Base-by-base conservation (phyloP, 139 green algal species). In the Volvox reticuliferus region DNA sequence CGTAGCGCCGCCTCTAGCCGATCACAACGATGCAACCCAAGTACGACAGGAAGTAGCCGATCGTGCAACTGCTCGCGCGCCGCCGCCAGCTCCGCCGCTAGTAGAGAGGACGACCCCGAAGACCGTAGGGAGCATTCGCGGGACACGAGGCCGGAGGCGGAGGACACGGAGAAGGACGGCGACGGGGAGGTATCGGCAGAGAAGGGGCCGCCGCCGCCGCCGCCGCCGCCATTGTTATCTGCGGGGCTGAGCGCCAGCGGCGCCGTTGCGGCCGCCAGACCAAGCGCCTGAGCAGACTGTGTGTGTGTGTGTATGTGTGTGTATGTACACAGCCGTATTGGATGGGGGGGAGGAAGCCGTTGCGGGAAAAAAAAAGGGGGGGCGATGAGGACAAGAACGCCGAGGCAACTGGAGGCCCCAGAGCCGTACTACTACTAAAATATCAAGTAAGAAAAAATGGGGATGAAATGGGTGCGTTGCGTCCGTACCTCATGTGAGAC, bases 21-120 rank as follows among this genome's bases (percentile, higher is more conserved):
- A 18, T 55, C 71, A 69, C 76, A 87, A 17, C 88, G 94, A 37
- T 94, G 89, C 88, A 99, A 92, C 37, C 96, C 96, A 33, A 97
- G 90, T 37, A 98, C 96, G 35, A 98, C 86, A 5, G 96, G 95
- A 86, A 97, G 93, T 88, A 98, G 93, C 69, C 92, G 80, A 73
- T 98, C 96, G 30, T 94, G 80, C 79, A 96, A 86, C 37, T 86
- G 73, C n/a, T 94, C 95, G 28, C 87, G 68, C 24, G 69, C 73
- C 35, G 79, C 82, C 35, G 78, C 84, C 83, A 89, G 30, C 61
- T 89, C 92, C 0, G 81, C 83, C 67, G 75, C 90, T 20, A 88
- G 82, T 28, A 81, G 36, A 12, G 82, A 63, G 19, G 82, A 28
- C 2, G 65, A 65, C 26, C 37, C 69, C 33, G 44, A 19, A 2